These are phyloP conservation scores for Ilex asprella DNA, from an alignment of 257 asterid species.

Conservation along the genomic window DNA sequence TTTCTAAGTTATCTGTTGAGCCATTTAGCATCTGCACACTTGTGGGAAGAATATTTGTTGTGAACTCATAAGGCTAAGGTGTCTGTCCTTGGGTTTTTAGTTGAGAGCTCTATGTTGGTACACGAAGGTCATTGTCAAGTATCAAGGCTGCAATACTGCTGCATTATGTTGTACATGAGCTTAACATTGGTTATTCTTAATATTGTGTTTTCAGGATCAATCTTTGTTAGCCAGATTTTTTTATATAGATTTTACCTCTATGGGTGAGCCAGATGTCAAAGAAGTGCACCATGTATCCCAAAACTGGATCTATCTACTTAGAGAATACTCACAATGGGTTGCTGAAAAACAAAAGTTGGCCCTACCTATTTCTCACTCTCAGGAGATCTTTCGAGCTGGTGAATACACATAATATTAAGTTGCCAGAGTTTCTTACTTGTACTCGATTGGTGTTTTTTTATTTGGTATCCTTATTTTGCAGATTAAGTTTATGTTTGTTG, in stretches of 20 bases:
- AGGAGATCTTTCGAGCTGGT: conserved; percentile 49
- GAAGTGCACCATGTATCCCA: conserved; percentile 27
- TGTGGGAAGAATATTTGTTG: too few relatives aligned
- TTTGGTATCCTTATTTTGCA: conserved; percentile 1
- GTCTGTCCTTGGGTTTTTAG: too few relatives aligned
- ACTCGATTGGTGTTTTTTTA: neutral
- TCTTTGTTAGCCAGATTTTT: conserved; percentile 31
- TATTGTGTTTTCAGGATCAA: conserved; percentile 52
- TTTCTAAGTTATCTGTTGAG: too few relatives aligned
- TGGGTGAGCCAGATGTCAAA: conserved; percentile 19
- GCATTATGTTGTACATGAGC: neutral
- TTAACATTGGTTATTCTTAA: conserved; percentile 1
- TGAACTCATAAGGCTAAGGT: too few relatives aligned
- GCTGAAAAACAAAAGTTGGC: conserved; percentile 38
- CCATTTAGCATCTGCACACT: too few relatives aligned
- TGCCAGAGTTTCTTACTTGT: conserved; percentile 1
- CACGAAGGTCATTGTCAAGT: too few relatives aligned
- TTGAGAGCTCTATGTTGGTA: too few relatives aligned
- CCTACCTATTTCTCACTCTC: conserved; percentile 32
- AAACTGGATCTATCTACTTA: conserved; percentile 49
- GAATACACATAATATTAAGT: conserved; percentile 6
- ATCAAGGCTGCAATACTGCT: too few relatives aligned
- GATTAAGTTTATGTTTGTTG: conserved; percentile 6
- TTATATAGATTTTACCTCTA: conserved; percentile 32
- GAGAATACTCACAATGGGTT: conserved; percentile 37